Evolutionary conservation across 192 early-diverging fungal species (phyloP).

Genomic region (Dissophora ornata): DNA sequence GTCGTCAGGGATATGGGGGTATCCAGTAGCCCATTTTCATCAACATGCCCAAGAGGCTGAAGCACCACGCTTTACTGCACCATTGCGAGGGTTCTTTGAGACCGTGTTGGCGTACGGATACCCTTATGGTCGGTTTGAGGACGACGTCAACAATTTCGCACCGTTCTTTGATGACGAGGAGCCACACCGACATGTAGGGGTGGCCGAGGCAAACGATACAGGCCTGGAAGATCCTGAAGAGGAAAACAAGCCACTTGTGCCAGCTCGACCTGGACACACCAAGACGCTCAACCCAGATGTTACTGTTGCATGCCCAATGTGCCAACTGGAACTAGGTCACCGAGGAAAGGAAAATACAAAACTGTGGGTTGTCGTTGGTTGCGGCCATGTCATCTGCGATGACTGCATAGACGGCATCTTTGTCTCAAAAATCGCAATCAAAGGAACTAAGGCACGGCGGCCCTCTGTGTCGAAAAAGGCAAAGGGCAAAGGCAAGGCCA

Average conservation of each 20-base stretch:
- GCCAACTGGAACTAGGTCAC: constrained; percentile 13
- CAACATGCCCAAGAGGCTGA: no score
- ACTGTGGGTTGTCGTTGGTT: constrained; percentile 32
- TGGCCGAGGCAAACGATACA: no score
- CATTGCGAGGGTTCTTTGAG: no score
- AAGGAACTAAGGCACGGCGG: constrained; percentile 7
- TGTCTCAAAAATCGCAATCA: constrained; percentile 5
- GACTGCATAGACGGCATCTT: constrained; percentile 27
- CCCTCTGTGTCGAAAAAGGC: background rate
- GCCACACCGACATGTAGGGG: no score
- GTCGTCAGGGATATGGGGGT: no score
- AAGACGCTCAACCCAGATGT: background rate
- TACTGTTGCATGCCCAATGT: constrained; percentile 15
- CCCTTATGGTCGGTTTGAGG: no score
- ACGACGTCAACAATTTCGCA: no score
- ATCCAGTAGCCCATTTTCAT: no score
- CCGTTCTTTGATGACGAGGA: no score
- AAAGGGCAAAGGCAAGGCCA: constrained; percentile 22
- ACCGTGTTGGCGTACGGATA: no score
- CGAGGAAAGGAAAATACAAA: constrained; percentile 3
- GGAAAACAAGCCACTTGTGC: background rate
- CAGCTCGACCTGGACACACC: constrained; percentile 24
- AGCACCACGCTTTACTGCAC: no score
- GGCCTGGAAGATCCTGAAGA: background rate
- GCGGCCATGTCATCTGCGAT: constrained; percentile 41